phyloP scores from a whole-genome alignment of 2,329 filamentous ascomycete species.

The Ceratocystis papillata region DNA sequence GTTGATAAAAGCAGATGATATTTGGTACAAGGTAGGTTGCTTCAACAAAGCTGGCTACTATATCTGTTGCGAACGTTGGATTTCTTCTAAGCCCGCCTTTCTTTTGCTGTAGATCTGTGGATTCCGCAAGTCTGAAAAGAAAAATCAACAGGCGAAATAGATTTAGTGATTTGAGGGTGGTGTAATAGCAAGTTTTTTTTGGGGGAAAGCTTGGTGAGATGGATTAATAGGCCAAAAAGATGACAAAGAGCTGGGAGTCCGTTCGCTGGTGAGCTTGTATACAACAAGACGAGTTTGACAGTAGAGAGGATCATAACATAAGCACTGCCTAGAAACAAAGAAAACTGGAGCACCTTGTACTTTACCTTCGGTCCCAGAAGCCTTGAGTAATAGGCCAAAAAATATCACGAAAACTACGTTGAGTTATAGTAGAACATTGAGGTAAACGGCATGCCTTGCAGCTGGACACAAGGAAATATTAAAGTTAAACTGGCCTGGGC shows the following conservation, averaged over 20 bases:
- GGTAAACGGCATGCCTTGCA: not conserved
- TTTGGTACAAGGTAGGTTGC: not conserved
- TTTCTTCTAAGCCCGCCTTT: not conserved
- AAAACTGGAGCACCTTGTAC: constrained; percentile 16
- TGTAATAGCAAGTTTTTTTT: not conserved
- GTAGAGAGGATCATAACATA: not conserved
- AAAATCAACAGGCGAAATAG: not conserved
- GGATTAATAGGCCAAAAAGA: not conserved
- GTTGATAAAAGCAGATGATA: not conserved
- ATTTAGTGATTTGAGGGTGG: not conserved
- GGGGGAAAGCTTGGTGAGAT: not conserved
- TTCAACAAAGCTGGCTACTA: not conserved
- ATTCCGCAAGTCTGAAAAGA: not conserved
- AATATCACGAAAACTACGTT: constrained; percentile 2
- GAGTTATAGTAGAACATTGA: not conserved
- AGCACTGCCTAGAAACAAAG: constrained; percentile 8
- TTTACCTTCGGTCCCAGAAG: not conserved
- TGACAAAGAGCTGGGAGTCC: not conserved
- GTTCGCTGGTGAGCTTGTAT: not conserved
- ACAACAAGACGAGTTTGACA: too few relatives aligned
- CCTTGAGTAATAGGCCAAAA: not conserved
- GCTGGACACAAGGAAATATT: not conserved
- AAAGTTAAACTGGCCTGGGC: not conserved
- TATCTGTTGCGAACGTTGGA: not conserved
- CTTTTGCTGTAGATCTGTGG: not conserved